Evolutionary conservation across 2,329 filamentous ascomycete species (phyloP).

Genomic region (Nannizziopsis arthrosporioides): DNA sequence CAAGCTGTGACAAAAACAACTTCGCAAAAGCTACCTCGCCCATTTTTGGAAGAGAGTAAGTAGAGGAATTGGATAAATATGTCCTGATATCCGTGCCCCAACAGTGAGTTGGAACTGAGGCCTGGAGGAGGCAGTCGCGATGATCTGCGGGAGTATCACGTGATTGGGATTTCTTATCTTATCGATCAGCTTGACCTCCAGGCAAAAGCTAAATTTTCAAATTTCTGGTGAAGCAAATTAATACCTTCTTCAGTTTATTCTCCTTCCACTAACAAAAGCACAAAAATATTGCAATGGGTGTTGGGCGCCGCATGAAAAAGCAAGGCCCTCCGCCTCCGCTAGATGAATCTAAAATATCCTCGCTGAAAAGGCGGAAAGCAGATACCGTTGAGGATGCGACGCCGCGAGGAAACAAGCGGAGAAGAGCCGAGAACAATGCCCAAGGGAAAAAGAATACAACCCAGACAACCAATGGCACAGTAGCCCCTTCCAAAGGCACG

Average conservation of each 20-base stretch:
- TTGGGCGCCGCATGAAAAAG: constrained; percentile 87
- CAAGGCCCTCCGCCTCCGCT: constrained; percentile 77
- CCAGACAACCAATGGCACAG: constrained; percentile 31
- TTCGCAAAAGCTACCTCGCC: constrained; percentile 78
- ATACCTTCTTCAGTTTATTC: background rate
- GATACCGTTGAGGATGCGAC: constrained; percentile 49
- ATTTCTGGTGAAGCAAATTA: background rate
- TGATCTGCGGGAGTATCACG: background rate
- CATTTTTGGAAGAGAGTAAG: constrained; percentile 38
- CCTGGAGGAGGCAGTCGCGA: background rate
- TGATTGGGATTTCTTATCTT: constrained; percentile 4
- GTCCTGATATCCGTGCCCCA: too few relatives aligned
- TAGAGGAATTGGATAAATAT: background rate
- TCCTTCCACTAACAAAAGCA: background rate
- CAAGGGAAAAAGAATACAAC: constrained; percentile 53
- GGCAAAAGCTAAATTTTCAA: constrained; percentile 9
- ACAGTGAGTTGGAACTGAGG: background rate
- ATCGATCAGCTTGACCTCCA: constrained; percentile 4
- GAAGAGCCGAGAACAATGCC: constrained; percentile 21
- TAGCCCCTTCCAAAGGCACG: constrained; percentile 28
- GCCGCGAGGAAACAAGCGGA: constrained; percentile 14
- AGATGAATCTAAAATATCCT: constrained; percentile 54
- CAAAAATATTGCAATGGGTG: constrained; percentile 56
- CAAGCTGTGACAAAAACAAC: constrained; percentile 67
- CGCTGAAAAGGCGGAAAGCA: constrained; percentile 69